These are phyloP conservation scores for Lactarius hatsudake DNA, from an alignment of 768 basidiomycete species.

Conservation along the genomic window DNA sequence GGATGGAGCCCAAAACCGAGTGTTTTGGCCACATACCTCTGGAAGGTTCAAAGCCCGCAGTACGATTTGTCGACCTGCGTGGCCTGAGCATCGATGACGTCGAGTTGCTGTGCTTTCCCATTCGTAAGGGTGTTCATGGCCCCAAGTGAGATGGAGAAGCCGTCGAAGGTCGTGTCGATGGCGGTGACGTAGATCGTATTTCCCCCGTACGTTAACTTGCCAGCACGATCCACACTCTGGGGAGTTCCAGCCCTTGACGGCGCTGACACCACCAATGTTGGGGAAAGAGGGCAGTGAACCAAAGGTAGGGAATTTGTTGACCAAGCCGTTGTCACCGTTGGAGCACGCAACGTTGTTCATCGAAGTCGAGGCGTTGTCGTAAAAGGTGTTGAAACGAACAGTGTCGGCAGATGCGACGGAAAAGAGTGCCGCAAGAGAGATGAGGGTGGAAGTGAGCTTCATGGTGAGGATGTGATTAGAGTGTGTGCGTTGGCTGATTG, in stretches of 20 bases:
- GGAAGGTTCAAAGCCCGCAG: background rate
- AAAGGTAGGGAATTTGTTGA: constrained; percentile 23
- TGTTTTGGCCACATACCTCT: background rate
- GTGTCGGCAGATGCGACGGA: background rate
- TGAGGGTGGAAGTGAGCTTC: background rate
- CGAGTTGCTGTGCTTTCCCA: constrained; percentile 7
- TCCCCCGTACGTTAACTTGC: constrained; percentile 31
- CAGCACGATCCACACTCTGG: constrained; percentile 23
- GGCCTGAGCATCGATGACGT: background rate
- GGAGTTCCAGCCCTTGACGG: constrained; percentile 34
- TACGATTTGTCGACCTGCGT: background rate
- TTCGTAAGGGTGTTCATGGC: constrained; percentile 54
- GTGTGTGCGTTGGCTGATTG: background rate
- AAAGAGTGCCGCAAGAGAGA: background rate
- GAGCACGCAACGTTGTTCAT: constrained; percentile 27
- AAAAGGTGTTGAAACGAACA: constrained; percentile 6
- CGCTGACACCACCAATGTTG: constrained; percentile 30
- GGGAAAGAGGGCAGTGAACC: constrained; percentile 26
- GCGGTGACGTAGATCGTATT: constrained; percentile 31
- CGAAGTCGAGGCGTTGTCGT: constrained; percentile 20
- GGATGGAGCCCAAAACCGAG: background rate
- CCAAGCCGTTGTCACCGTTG: constrained; percentile 29
- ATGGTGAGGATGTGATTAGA: background rate
- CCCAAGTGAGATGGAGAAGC: constrained; percentile 48
- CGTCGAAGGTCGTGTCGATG: constrained; percentile 32